phyloP scores from a whole-genome alignment of 208 protist species.

The Wallacemonas rigidus region DNA sequence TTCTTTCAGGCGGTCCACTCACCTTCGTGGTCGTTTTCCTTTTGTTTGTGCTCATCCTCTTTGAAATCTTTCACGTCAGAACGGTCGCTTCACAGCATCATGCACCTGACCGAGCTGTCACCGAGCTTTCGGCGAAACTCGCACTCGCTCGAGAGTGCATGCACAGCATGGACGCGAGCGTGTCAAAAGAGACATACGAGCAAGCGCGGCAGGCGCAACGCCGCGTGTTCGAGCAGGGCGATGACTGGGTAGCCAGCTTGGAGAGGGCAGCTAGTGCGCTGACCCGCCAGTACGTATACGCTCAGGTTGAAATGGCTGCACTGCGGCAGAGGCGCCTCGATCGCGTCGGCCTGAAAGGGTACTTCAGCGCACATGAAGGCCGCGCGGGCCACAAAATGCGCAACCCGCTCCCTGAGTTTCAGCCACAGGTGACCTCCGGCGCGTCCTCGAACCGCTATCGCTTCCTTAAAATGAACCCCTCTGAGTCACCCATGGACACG shows the following conservation, averaged over 20 bases:
- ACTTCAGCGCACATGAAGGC: slow-evolving; percentile 16
- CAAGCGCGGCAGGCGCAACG: neutral
- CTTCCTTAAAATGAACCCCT: no score
- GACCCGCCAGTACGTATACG: slow-evolving; percentile 47
- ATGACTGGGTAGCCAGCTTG: slow-evolving; percentile 31
- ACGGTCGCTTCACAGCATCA: neutral
- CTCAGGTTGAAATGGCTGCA: slow-evolving; percentile 50
- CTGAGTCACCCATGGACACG: no score
- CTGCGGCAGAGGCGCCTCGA: slow-evolving; percentile 51
- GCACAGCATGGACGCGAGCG: neutral
- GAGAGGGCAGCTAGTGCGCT: slow-evolving; percentile 48
- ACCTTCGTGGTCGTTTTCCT: slow-evolving; percentile 24
- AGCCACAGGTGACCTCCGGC: neutral
- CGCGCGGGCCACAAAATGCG: neutral
- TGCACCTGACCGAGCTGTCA: neutral
- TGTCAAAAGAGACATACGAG: slow-evolving; percentile 6
- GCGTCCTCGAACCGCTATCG: no score
- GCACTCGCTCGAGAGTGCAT: neutral
- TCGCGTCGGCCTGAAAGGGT: slow-evolving; percentile 28
- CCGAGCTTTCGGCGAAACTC: neutral
- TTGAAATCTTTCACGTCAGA: neutral
- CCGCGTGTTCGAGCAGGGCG: slow-evolving; percentile 18
- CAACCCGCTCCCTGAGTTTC: slow-evolving; percentile 13
- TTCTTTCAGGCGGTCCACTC: slow-evolving; percentile 2
- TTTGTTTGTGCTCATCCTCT: slow-evolving; percentile 23